A percentile compares a stretch with the other conserved stretches of the same genome.
phyloP scores from a whole-genome alignment of 2,329 filamentous ascomycete species.

The Botrytis elliptica region DNA sequence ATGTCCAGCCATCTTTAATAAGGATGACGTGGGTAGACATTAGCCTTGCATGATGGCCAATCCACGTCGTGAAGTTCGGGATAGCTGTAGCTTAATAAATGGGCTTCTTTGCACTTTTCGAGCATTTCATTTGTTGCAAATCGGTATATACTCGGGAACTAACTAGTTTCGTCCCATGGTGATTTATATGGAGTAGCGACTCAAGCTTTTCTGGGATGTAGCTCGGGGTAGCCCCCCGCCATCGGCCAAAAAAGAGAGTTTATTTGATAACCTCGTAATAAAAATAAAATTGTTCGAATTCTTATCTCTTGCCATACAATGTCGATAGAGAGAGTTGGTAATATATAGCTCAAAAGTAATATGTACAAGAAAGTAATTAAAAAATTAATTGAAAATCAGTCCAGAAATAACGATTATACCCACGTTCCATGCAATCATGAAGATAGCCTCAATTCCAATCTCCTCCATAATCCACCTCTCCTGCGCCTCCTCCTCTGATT shows the following conservation, averaged over 20 bases:
- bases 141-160: conserved; percentile 3
- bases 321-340: not conserved
- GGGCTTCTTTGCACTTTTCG: not conserved
- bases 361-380: not conserved
- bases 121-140: not conserved
- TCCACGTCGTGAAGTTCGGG: not conserved
- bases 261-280: not conserved
- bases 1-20: conserved; percentile 6
- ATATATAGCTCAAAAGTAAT: not conserved
- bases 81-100: not conserved
- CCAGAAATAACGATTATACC: not conserved
- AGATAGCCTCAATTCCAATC: not conserved
- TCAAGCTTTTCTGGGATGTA: not conserved
- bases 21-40: not conserved
- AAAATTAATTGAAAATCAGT: not conserved
- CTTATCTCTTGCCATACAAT: not conserved
- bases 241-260: not conserved
- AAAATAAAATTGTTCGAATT: not conserved
- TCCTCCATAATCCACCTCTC: not conserved
- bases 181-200: not conserved
- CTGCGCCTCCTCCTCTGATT: conserved; percentile 1
- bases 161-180: not conserved
- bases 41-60: not conserved
- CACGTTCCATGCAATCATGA: too few species aligned
- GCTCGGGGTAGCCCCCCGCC: not conserved